Evolutionary conservation across 2,329 filamentous ascomycete species (phyloP).

Genomic region (Fusarium sp.): DNA sequence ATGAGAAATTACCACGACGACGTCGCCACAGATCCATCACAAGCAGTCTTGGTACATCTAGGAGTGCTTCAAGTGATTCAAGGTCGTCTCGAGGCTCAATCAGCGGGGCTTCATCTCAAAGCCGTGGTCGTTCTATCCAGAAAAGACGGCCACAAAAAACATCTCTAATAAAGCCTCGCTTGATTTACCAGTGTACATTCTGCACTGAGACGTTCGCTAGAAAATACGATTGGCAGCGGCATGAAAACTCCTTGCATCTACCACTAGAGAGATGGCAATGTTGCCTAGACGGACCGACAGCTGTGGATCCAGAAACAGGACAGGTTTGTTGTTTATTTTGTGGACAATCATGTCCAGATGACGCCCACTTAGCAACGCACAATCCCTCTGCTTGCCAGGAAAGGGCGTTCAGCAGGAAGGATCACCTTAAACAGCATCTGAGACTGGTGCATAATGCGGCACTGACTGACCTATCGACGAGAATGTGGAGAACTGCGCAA

Average conservation of each 20-base stretch:
- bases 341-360: neutral
- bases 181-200: constrained; percentile 59
- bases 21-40: constrained; percentile 29
- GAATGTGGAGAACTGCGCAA: constrained; percentile 54
- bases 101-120: constrained; percentile 24
- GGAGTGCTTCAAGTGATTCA: constrained; percentile 36
- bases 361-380: constrained; percentile 53
- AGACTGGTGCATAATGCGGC: constrained; percentile 59
- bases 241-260: constrained; percentile 62
- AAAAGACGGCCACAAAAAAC: constrained; percentile 22
- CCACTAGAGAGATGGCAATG: constrained; percentile 63
- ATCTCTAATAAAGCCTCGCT: constrained; percentile 18
- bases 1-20: constrained; percentile 16
- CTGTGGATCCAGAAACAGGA: constrained; percentile 54
- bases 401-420: constrained; percentile 59
- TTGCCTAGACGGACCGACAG: constrained; percentile 50
- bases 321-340: constrained; percentile 55
- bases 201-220: constrained; percentile 61
- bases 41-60: constrained; percentile 36
- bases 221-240: constrained; percentile 62
- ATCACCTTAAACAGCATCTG: constrained; percentile 59
- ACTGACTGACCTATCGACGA: constrained; percentile 38
- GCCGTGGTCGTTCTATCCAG: constrained; percentile 19
- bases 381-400: constrained; percentile 63
- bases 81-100: constrained; percentile 27